A percentile compares a stretch with the other conserved stretches of the same genome.
Evolutionary conservation across 2,329 filamentous ascomycete species (phyloP).

Genomic region (Rhynchosporium secalis): DNA sequence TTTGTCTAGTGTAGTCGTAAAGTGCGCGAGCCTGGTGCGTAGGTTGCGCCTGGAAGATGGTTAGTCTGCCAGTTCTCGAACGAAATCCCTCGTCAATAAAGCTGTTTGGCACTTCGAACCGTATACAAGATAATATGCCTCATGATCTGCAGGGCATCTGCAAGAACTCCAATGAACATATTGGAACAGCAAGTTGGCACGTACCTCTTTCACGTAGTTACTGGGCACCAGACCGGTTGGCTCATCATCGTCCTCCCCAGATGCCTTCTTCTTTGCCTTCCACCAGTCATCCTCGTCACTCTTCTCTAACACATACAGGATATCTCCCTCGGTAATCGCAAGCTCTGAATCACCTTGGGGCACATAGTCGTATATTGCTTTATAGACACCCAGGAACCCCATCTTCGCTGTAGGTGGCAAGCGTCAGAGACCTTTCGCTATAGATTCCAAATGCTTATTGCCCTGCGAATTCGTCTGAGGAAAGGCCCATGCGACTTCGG

Average conservation of each 20-base stretch:
- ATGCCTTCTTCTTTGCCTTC: conserved; percentile 49
- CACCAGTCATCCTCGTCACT: conserved; percentile 80
- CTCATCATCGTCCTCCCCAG: conserved; percentile 42
- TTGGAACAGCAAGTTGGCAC: conserved; percentile 35
- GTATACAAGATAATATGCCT: neutral
- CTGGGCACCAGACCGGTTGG: conserved; percentile 65
- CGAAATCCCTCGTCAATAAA: neutral
- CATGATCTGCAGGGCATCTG: neutral
- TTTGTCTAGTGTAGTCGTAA: conserved; percentile 97
- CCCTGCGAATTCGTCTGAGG: conserved; percentile 31
- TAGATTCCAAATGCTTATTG: conserved; percentile 29
- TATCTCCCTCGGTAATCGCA: conserved; percentile 78
- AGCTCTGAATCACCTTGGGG: conserved; percentile 87
- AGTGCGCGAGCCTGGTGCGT: conserved; percentile 78
- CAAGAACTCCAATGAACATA: neutral
- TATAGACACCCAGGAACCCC: conserved; percentile 91
- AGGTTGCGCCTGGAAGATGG: conserved; percentile 56
- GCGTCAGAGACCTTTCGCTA: conserved; percentile 23
- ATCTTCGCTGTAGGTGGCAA: conserved; percentile 49
- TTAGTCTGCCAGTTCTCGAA: conserved; percentile 21
- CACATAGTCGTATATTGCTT: conserved; percentile 88
- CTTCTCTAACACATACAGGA: conserved; percentile 81
- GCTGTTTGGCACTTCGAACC: neutral
- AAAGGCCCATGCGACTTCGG: conserved; percentile 36
- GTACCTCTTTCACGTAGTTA: conserved; percentile 93